phyloP scores from a whole-genome alignment of 441 rosid genomes.

The Arabidopsis hybrid region DNA sequence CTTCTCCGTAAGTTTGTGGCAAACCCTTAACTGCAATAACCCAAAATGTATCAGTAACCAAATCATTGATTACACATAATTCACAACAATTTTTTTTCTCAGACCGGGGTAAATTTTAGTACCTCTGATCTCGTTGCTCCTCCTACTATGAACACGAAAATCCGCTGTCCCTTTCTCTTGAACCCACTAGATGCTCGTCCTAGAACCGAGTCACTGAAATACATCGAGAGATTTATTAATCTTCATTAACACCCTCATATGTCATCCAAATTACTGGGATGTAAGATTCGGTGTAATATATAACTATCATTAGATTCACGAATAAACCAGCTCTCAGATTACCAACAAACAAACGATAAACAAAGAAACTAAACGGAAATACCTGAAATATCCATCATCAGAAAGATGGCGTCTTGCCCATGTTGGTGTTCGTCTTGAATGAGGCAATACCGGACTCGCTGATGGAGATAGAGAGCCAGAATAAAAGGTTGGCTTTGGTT shows the following conservation, averaged over 20 bases:
- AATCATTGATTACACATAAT: neutral
- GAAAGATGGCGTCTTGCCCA: slow-evolving; percentile 92
- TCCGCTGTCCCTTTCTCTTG: slow-evolving; percentile 84
- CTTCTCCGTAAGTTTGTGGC: slow-evolving; percentile 89
- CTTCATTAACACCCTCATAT: neutral
- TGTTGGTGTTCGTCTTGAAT: slow-evolving; percentile 85
- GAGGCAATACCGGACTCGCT: slow-evolving; percentile 53
- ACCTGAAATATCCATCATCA: slow-evolving; percentile 96
- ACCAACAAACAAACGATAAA: neutral
- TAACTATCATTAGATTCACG: too few species aligned
- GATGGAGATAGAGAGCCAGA: slow-evolving; percentile 58
- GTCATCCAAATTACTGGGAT: too few species aligned
- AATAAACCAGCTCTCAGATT: neutral
- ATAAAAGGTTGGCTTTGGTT: slow-evolving; percentile 69
- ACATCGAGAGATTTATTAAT: neutral
- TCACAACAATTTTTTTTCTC: neutral
- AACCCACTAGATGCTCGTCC: slow-evolving; percentile 74
- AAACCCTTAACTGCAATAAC: slow-evolving; percentile 73
- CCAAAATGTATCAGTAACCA: slow-evolving; percentile 19
- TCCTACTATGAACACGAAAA: slow-evolving; percentile 86
- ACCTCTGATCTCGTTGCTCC: slow-evolving; percentile 99
- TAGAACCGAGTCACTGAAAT: slow-evolving; percentile 74
- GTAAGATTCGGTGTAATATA: too few species aligned
- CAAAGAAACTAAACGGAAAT: neutral
- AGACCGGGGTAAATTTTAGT: slow-evolving; percentile 6